These are phyloP conservation scores for Podospora sp. DNA, from an alignment of 495 filamentous ascomycete species.

Conservation along the genomic window DNA sequence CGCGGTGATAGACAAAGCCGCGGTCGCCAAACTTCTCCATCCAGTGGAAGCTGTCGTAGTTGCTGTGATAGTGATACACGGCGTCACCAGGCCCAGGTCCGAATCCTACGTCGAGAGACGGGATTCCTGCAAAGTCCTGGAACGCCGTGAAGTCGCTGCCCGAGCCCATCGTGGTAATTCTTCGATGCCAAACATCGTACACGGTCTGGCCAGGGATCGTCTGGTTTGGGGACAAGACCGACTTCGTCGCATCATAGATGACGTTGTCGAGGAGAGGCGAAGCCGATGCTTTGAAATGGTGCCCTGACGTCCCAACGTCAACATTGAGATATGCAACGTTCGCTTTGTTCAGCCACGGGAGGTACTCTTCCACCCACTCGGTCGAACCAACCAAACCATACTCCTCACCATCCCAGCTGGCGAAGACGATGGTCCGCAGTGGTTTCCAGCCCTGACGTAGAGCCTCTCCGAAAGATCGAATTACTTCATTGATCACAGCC, in stretches of 20 bases:
- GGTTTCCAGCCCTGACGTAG: conserved; percentile 85
- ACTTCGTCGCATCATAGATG: conserved; percentile 66
- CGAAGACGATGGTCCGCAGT: conserved; percentile 87
- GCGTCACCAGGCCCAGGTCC: conserved; percentile 42
- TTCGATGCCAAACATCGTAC: conserved; percentile 70
- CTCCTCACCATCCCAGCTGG: conserved; percentile 93
- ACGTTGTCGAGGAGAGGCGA: conserved; percentile 79
- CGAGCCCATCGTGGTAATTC: conserved; percentile 69
- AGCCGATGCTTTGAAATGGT: conserved; percentile 68
- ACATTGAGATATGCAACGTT: conserved; percentile 92
- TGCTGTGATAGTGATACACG: conserved; percentile 84
- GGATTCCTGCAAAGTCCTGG: conserved; percentile 86
- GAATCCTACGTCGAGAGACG: conserved; percentile 85
- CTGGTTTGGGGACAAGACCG: conserved; percentile 82
- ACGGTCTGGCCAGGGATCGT: conserved; percentile 77
- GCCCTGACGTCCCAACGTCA: conserved; percentile 76
- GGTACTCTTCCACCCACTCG: conserved; percentile 92
- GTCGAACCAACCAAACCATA: conserved; percentile 93
- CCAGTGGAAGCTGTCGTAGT: conserved; percentile 92
- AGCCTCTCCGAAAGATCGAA: conserved; percentile 79
- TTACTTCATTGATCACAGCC: conserved; percentile 83
- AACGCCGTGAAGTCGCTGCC: conserved; percentile 92
- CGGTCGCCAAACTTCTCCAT: conserved; percentile 83
- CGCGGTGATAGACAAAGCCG: conserved; percentile 77
- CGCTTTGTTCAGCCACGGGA: conserved; percentile 77